Base-by-base conservation (phyloP, 2,329 filamentous ascomycete species). In the Aspergillus sergii region DNA sequence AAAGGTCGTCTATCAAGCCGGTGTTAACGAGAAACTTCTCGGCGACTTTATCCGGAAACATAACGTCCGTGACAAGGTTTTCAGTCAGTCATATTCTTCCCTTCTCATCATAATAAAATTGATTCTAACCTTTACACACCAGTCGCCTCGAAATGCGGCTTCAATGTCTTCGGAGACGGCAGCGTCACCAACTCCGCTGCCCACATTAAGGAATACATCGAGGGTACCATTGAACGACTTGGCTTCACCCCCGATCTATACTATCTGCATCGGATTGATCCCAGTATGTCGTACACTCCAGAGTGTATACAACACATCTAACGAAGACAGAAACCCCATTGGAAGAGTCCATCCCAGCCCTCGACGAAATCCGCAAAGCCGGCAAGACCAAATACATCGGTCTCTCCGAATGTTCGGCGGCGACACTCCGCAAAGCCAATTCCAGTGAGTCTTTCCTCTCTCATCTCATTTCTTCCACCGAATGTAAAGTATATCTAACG, bases 41-140 rank as follows among this genome's bases (percentile, higher is more conserved):
- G 83, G 82, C 4, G 81, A 83, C 36, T 84, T 84, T 63, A 83
- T 84, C 64, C 70, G 78, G 28, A 84, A 84, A 67, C 81, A 84
- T 70, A 81, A 84, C 56, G 73, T 81, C 11, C 80, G 83, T 1
- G 81, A 84, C 60, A 83, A 84, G 65, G 45, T 84, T 19, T 84
- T 84, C 64, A 70, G 81, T 82, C 63, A 58, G 79, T 72, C 6
- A 23, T 4, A 11, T 36, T 4, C 16, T 39, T 6, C 9, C 6
- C 0, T 9, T 1, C 4, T 53, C 50, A 2, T 10, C 39, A 19
- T 19, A n/a, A n/a, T 19, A 11, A 41, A 1, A 41, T 1, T 21
- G 48, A 21, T 16, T 28, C 23, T 26, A 39, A 45, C 26, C 46
- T 16, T 5, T 0, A 36, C 12, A 16, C 5, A 12, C 6, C 34